phyloP scores from a whole-genome alignment of 257 asterid species.

The Plantago ovata region DNA sequence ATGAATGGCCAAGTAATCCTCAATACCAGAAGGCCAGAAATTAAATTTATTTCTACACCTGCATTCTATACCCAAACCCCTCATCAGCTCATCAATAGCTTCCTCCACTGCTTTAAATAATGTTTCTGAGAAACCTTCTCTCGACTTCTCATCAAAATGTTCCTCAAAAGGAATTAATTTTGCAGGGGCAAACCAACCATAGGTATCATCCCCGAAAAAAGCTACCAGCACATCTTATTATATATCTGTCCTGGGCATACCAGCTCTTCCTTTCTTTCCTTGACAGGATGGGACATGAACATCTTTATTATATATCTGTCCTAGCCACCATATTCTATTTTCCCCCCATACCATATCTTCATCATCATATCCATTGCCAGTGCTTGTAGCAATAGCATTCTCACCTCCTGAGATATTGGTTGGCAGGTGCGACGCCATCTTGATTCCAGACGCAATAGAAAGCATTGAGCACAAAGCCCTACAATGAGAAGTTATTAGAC shows the following conservation, averaged over 20 bases:
- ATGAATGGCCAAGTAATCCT: constrained; percentile 56
- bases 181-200: constrained; percentile 76
- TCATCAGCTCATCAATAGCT: constrained; percentile 76
- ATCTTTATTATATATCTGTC: constrained; percentile 68
- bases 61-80: constrained; percentile 73
- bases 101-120: constrained; percentile 75
- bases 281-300: constrained; percentile 60
- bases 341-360: constrained; percentile 99
- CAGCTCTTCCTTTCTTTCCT: constrained; percentile 60
- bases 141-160: constrained; percentile 65
- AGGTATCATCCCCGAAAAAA: constrained; percentile 83
- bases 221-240: constrained; percentile 83
- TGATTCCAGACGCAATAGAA: no score
- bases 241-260: no score
- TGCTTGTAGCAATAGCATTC: no score
- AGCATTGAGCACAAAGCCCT: no score
- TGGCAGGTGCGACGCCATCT: no score
- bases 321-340: constrained; percentile 97
- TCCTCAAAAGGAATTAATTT: constrained; percentile 78
- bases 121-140: constrained; percentile 42
- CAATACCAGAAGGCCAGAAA: constrained; percentile 44
- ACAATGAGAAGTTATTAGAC: no score
- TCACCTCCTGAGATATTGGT: no score
- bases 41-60: constrained; percentile 58
- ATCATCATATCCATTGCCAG: constrained; percentile 29